Evolutionary conservation across 768 basidiomycete species (phyloP), one percentile per base, ranked within the genome.

Genomic region (Podaxis sp.): DNA sequence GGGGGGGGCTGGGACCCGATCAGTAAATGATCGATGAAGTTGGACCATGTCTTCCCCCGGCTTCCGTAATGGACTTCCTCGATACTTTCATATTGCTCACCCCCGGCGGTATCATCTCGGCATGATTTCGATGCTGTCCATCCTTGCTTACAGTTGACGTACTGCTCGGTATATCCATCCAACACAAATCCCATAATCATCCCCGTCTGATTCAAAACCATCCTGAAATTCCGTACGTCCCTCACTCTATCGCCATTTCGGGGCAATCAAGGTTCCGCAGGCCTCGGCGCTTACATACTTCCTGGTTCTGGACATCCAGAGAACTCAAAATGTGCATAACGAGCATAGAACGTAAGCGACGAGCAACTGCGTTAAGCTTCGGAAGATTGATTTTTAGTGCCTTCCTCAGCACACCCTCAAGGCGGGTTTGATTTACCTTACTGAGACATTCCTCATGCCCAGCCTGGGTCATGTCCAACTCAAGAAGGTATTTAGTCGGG

Each of bases 391-490:
- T 44, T 61, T 44, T 38, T 51, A 19, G 59, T 42, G 30, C 30
- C 63, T 57, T 64, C 51, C 63, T 64, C 55, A 51, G 66, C 40
- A 28, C 42, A 42, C 40, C 26, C 40, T 12, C 24, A 40, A 57
- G 19, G 15, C n/a, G 15, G 42, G 15, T 28, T 57, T 57, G 55
- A 57, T 24, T 40, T 56, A 42, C 19, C 54, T 56, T 56, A 40
- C 54, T 11, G 4, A 54, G 36, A 57, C 28, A 30, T 61, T 44
- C 54, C 60, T 56, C 49, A 33, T 56, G 22, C 52, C 33, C 22
- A 22, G 22, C n/a, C n/a, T n/a, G n/a, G 22, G 22, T 1, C 22
- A 22, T 22, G 22, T 22, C 22, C 53, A 55, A 30, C 11, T 33
- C 42, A 39, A 46, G 54, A 30, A 36, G 42, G 49, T 40, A 7